Evolutionary conservation across 305 asterid genomes (phyloP), one percentile per base, ranked within the genome.

Genomic region (Lippia alba): DNA sequence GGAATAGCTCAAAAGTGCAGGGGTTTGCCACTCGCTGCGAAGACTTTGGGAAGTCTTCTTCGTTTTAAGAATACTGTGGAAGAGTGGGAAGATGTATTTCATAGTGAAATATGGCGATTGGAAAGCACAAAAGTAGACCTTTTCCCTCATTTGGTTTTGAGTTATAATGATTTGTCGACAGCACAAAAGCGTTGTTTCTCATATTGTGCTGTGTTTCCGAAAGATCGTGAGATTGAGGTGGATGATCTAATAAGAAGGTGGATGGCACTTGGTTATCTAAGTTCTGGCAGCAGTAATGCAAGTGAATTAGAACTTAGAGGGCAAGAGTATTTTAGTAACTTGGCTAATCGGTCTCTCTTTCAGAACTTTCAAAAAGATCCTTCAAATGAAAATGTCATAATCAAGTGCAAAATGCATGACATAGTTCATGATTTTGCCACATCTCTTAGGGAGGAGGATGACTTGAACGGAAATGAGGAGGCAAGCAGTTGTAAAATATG

Each of bases 341-440:
- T 62, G 45, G 67, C 67, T 4, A 44, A 10, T 55, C 55, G 54
- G 12, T 45, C 67, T 41, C 39, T 62, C 11, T 62, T 62, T 62
- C 67, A 64, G 30, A 45, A 64, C 6, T 46, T 64, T 30, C 3
- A 30, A 17, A 46, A 64, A 32, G 14, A 8, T 24, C 0, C 2
- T 48, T 2, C 0, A 4, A 24, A 24, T 19, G 18, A 57, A 12
- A 12, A 41, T 41, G 12, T 41, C 12, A 41, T 41, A 41, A 44
- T 2, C 11, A 57, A 19, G 3, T 57, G 63, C 55, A 49, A 49
- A 6, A 49, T n/a, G 48, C 48, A 41, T 41, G 48, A 41, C 12
- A 41, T 41, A 7, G 48, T 41, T 41, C 48, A 41, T 41, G 48
- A 41, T 7, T 41, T 41, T 9, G 12, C 48, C 1, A 6, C 1